phyloP scores from a whole-genome alignment of 208 protist genomes.

The Trypanosoma platydactyli region DNA sequence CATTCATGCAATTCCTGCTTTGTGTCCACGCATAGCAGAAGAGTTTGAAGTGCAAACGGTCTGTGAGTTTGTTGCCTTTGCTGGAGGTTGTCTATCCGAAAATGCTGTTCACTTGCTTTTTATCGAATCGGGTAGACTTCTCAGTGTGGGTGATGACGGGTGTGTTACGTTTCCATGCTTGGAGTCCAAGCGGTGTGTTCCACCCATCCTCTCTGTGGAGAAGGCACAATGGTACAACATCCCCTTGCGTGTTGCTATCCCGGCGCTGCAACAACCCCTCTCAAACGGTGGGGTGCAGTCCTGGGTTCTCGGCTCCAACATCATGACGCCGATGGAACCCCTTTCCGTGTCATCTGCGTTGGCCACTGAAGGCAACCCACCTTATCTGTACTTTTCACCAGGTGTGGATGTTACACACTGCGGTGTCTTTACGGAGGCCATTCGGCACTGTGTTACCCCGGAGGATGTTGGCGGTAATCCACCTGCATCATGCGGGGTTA shows the following conservation, averaged over 20 bases:
- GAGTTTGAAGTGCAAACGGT: constrained; percentile 16
- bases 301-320: background rate
- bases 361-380: background rate
- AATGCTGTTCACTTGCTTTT: constrained; percentile 27
- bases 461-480: background rate
- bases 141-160: background rate
- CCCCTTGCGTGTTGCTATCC: constrained; percentile 23
- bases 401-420: constrained; percentile 32
- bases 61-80: constrained; percentile 32
- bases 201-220: constrained; percentile 16
- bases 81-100: constrained; percentile 28
- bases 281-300: constrained; percentile 1
- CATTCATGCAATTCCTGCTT: constrained; percentile 19
- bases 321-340: background rate
- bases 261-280: constrained; percentile 23
- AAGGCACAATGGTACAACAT: constrained; percentile 27
- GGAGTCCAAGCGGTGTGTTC: background rate
- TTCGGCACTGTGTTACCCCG: background rate
- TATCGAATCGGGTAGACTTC: constrained; percentile 8
- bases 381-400: constrained; percentile 25
- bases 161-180: background rate
- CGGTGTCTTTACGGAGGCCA: constrained; percentile 13
- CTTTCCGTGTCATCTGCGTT: background rate
- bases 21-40: constrained; percentile 11
- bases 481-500: background rate